Percentiles rank a stretch among this genome's conserved stretches.
phyloP scores from a whole-genome alignment of 345 rosid species.

The Salix suchowensis region DNA sequence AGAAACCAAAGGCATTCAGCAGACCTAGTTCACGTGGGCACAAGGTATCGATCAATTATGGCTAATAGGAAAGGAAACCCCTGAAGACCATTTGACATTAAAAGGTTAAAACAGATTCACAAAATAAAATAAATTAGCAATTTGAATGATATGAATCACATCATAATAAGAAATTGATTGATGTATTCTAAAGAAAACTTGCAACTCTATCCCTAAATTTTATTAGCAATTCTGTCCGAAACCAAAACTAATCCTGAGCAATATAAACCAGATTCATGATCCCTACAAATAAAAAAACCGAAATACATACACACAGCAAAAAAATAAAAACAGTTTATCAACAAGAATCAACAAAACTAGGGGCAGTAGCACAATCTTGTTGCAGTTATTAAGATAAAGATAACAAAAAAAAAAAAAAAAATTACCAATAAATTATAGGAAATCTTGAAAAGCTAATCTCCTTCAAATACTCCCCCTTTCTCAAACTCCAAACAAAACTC shows the following conservation, averaged over 20 bases:
- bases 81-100: too few species aligned
- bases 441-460: neutral
- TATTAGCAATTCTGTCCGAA: neutral
- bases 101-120: neutral
- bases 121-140: neutral
- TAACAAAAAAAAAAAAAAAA: neutral
- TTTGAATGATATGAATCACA: neutral
- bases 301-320: neutral
- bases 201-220: neutral
- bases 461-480: neutral
- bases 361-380: too few species aligned
- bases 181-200: too few species aligned
- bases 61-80: too few species aligned
- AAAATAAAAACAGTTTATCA: too few species aligned
- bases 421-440: slow-evolving; percentile 3
- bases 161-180: neutral
- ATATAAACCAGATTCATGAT: neutral
- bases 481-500: neutral
- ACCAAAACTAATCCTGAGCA: neutral
- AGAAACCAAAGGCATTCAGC: neutral
- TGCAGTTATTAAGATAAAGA: neutral
- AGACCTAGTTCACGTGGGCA: too few species aligned
- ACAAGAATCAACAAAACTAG: neutral
- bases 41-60: too few species aligned
- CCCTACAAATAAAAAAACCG: neutral